These are phyloP conservation scores for Xylariaceae sp. DNA, from an alignment of 2,329 filamentous ascomycete species.

Conservation along the genomic window DNA sequence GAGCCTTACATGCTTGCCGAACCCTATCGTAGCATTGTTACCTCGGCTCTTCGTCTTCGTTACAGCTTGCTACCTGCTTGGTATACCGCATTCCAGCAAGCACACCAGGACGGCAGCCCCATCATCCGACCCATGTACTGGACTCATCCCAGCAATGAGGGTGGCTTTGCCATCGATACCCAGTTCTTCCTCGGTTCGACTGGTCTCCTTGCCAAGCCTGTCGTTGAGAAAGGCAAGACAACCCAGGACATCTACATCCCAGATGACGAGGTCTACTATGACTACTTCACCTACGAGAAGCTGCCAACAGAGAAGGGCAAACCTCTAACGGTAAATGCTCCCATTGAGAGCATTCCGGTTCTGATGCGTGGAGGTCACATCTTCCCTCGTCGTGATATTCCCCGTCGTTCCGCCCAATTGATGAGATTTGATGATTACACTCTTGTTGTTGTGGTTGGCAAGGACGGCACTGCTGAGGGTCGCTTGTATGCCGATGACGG, in stretches of 20 bases:
- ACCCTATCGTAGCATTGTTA: conserved; percentile 80
- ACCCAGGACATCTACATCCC: conserved; percentile 79
- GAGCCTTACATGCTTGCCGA: conserved; percentile 87
- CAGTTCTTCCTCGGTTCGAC: conserved; percentile 88
- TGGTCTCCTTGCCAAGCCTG: conserved; percentile 87
- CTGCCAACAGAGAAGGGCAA: conserved; percentile 67
- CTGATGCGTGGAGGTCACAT: conserved; percentile 92
- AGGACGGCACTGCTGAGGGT: conserved; percentile 65
- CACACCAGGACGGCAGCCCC: conserved; percentile 74
- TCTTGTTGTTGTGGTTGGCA: conserved; percentile 68
- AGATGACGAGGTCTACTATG: conserved; percentile 85
- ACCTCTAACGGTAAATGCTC: conserved; percentile 63
- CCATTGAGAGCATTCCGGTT: conserved; percentile 80
- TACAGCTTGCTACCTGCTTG: conserved; percentile 87
- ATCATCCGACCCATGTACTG: conserved; percentile 92
- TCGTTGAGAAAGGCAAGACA: conserved; percentile 69
- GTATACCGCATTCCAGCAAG: conserved; percentile 96
- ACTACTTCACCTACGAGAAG: conserved; percentile 84
- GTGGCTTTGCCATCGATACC: conserved; percentile 83
- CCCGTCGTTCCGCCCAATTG: conserved; percentile 75
- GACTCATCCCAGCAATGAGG: conserved; percentile 79
- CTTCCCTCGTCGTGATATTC: conserved; percentile 81
- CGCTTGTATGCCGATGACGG: conserved; percentile 90
- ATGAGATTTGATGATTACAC: conserved; percentile 97
- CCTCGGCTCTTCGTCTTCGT: conserved; percentile 77